phyloP scores from a whole-genome alignment of 306 rosid genomes.

The Medicago ruthenica region DNA sequence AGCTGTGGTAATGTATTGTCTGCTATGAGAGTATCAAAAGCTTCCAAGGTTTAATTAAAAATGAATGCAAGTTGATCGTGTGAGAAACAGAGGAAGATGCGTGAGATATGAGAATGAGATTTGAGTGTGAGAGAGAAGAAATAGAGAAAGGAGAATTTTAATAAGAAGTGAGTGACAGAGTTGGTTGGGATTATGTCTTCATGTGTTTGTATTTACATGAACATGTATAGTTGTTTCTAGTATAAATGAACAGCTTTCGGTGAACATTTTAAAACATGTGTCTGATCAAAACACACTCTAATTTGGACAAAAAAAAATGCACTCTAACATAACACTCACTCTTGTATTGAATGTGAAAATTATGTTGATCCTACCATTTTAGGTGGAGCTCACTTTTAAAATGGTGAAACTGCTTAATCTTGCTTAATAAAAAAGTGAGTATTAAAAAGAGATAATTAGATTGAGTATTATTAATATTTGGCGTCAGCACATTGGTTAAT shows the following conservation, averaged over 20 bases:
- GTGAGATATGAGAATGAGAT: slow-evolving; percentile 25
- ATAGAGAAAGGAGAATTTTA: slow-evolving; percentile 14
- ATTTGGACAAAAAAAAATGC: too few species aligned
- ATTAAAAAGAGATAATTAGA: too few species aligned
- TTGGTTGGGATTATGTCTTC: slow-evolving; percentile 32
- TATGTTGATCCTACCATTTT: too few species aligned
- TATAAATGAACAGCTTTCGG: slow-evolving; percentile 47
- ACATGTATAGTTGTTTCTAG: slow-evolving; percentile 50
- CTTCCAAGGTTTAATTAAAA: slow-evolving; percentile 52
- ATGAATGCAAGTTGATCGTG: slow-evolving; percentile 47
- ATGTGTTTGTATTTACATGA: slow-evolving; percentile 22
- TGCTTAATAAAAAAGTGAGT: too few species aligned
- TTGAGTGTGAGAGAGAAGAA: slow-evolving; percentile 1
- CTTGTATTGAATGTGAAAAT: too few species aligned
- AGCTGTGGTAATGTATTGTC: slow-evolving; percentile 65
- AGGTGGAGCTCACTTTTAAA: too few species aligned
- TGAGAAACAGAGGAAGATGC: slow-evolving; percentile 46
- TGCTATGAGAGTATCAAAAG: slow-evolving; percentile 59
- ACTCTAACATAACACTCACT: too few species aligned
- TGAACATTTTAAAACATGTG: slow-evolving; percentile 31
- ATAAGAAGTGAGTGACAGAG: slow-evolving; percentile 3
- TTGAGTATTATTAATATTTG: too few species aligned
- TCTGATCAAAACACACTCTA: too few species aligned
- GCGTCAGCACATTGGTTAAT: too few species aligned
- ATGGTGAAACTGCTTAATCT: too few species aligned